A percentile compares a stretch with the other conserved stretches of the same genome.
phyloP scores from a whole-genome alignment of 2,329 filamentous ascomycete species.

The Phaeosphaeria sp. region DNA sequence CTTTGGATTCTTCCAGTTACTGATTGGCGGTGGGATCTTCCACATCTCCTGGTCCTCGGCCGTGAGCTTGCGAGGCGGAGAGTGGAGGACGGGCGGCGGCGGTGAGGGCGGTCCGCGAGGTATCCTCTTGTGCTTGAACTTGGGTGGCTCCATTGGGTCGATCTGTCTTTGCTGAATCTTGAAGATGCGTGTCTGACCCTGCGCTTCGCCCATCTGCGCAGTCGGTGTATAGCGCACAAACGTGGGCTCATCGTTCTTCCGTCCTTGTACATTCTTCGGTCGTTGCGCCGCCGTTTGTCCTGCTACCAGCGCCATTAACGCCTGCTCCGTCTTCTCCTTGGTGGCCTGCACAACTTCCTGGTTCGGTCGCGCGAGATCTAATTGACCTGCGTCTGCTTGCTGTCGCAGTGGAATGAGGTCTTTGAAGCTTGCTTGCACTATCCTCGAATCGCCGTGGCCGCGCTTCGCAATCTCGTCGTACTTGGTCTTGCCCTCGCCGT shows the following conservation, averaged over 20 bases:
- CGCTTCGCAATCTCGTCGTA: slow-evolving; percentile 94
- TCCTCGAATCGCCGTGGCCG: slow-evolving; percentile 81
- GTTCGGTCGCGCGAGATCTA: slow-evolving; percentile 83
- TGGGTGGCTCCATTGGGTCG: slow-evolving; percentile 96
- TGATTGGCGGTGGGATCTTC: slow-evolving; percentile 89
- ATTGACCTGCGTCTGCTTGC: slow-evolving; percentile 88
- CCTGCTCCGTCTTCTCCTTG: slow-evolving; percentile 86
- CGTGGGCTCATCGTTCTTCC: slow-evolving; percentile 82
- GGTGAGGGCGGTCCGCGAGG: slow-evolving; percentile 90
- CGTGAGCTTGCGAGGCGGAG: slow-evolving; percentile 90
- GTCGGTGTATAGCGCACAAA: slow-evolving; percentile 96
- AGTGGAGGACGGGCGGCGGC: slow-evolving; percentile 93
- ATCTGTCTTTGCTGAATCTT: slow-evolving; percentile 95
- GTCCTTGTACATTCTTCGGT: slow-evolving; percentile 90
- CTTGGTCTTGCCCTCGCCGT: slow-evolving; percentile 90
- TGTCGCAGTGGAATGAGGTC: slow-evolving; percentile 94
- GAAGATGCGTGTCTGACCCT: slow-evolving; percentile 92
- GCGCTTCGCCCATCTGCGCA: slow-evolving; percentile 91
- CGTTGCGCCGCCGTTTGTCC: slow-evolving; percentile 92
- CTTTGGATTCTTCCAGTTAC: slow-evolving; percentile 99
- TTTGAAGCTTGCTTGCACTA: slow-evolving; percentile 95
- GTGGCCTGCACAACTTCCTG: slow-evolving; percentile 84
- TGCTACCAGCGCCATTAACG: slow-evolving; percentile 79
- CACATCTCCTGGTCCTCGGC: slow-evolving; percentile 97
- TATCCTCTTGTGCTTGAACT: slow-evolving; percentile 99